Evolutionary conservation across 2,329 filamentous ascomycete species (phyloP).

Genomic region (Coniella lustricola): DNA sequence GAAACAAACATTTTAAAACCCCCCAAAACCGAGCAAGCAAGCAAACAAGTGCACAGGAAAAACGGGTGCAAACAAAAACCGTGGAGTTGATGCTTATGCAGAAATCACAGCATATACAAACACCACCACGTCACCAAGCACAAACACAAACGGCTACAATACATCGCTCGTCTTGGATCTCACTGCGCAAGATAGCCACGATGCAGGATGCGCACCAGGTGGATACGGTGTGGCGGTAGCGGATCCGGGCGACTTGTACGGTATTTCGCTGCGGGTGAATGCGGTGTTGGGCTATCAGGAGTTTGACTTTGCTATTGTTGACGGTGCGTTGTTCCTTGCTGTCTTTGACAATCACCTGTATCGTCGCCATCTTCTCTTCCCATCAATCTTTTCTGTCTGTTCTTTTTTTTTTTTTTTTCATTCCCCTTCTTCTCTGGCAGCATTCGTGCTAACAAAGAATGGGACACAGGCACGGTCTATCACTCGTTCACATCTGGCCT

Average conservation of each 20-base stretch:
- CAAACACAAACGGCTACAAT: not conserved
- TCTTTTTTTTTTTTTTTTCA: too few relatives aligned
- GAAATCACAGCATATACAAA: constrained; percentile 6
- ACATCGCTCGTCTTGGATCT: constrained; percentile 9
- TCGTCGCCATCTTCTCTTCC: not conserved
- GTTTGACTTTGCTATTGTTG: constrained; percentile 1
- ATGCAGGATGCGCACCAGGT: not conserved
- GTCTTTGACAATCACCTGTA: too few relatives aligned
- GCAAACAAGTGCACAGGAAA: too few relatives aligned
- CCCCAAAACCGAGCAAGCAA: too few relatives aligned
- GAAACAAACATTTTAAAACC: too few relatives aligned
- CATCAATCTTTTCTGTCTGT: too few relatives aligned
- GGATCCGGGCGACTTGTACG: constrained; percentile 3
- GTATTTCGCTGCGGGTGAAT: not conserved
- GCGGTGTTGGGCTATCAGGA: constrained; percentile 2
- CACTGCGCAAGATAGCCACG: too few relatives aligned
- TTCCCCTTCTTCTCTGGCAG: too few relatives aligned
- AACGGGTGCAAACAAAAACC: not conserved
- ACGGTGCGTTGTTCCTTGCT: not conserved
- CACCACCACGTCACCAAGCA: constrained; percentile 1
- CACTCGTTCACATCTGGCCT: constrained; percentile 5
- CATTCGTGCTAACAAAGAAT: not conserved
- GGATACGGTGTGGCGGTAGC: constrained; percentile 1
- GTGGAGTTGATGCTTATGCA: not conserved
- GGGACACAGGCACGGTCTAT: not conserved